Conservation (phyloP, 495 filamentous ascomycete species). For the Aspergillus mulundensis region DNA sequence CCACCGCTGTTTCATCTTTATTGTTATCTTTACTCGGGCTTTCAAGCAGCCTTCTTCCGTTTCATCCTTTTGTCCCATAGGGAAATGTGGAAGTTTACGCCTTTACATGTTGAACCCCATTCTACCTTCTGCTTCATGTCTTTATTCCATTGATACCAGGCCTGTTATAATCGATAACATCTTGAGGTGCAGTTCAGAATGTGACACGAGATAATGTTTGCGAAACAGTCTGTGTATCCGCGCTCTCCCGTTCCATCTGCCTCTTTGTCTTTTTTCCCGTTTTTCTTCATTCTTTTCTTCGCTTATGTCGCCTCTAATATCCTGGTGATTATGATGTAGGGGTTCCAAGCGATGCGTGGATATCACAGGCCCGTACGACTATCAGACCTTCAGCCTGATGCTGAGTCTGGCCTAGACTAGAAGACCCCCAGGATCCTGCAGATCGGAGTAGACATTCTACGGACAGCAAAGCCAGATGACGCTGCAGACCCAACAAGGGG, state of each 20-base stretch:
- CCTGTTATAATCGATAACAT: conserved; percentile 33
- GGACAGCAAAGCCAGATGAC: background rate
- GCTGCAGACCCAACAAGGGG: conserved; percentile 2
- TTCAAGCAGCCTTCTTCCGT: conserved; percentile 20
- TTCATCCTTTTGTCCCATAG: conserved; percentile 14
- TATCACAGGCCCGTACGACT: conserved; percentile 17
- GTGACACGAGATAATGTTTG: conserved; percentile 31
- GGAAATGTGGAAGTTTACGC: background rate
- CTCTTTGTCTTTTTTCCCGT: background rate
- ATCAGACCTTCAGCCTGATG: conserved; percentile 16
- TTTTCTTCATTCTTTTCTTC: conserved; percentile 2
- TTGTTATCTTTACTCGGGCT: background rate
- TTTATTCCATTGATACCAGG: conserved; percentile 24
- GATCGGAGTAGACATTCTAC: conserved; percentile 10
- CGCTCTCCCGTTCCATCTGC: background rate
- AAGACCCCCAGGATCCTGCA: conserved; percentile 4
- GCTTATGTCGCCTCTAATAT: conserved; percentile 32
- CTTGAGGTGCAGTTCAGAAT: conserved; percentile 29
- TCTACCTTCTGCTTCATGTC: conserved; percentile 19
- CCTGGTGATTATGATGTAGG: conserved; percentile 41
- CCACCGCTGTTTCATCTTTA: background rate
- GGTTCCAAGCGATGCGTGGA: conserved; percentile 31
- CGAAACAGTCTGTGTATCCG: background rate
- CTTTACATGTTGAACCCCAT: background rate
- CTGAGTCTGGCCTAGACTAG: conserved; percentile 15